These are phyloP conservation scores for Kentomonas sorsogonicus DNA, from an alignment of 208 protist species.

Conservation along the genomic window DNA sequence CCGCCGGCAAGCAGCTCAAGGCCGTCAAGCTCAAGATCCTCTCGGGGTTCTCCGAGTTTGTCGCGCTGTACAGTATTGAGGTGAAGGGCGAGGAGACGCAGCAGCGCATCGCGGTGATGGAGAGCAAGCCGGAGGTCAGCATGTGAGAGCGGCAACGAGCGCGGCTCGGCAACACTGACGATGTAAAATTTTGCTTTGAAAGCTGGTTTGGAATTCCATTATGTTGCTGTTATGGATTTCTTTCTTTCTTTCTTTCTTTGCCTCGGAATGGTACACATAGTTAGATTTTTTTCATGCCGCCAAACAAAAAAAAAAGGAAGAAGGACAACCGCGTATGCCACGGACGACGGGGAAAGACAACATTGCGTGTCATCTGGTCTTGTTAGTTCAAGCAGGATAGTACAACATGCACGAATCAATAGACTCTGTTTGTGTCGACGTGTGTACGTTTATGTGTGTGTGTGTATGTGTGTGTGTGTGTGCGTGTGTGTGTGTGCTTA, in stretches of 20 bases:
- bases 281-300: not conserved
- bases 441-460: no score
- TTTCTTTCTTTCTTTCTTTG: constrained; percentile 2
- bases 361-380: no score
- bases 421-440: no score
- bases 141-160: constrained; percentile 29
- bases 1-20: constrained; percentile 44
- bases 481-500: constrained; percentile 11
- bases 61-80: constrained; percentile 58
- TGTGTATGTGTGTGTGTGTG: no score
- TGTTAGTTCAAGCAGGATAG: no score
- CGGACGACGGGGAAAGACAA: no score
- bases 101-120: constrained; percentile 77
- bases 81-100: constrained; percentile 74
- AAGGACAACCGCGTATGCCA: constrained; percentile 2
- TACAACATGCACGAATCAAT: no score
- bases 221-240: no score
- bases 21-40: constrained; percentile 52
- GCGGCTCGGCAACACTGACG: not conserved
- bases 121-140: constrained; percentile 72
- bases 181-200: no score
- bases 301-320: constrained; percentile 20
- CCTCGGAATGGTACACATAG: not conserved
- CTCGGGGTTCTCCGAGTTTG: constrained; percentile 80
- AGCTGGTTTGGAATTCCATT: no score